Percentiles rank a stretch among this genome's conserved stretches.
These are phyloP conservation scores for Eremochloa ophiuroides DNA, from an alignment of 176 grass and related monocot species.

Conservation along the genomic window DNA sequence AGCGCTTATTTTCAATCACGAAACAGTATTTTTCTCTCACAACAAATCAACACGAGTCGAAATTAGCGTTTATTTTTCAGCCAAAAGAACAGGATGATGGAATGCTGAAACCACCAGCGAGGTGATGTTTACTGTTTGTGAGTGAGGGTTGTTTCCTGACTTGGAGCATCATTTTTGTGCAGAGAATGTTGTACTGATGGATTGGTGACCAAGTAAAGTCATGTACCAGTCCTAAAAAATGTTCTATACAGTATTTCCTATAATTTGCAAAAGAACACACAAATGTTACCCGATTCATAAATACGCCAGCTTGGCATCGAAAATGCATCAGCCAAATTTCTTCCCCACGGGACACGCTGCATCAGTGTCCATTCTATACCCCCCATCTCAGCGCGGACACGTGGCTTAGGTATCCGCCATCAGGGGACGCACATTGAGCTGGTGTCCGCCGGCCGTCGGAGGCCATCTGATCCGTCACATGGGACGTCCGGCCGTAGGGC, in stretches of 20 bases:
- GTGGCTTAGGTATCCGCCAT: neutral
- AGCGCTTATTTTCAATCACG: too few species aligned
- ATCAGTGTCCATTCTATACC: too few species aligned
- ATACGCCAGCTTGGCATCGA: neutral
- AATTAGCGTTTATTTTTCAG: too few species aligned
- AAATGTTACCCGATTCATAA: neutral
- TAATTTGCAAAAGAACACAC: neutral
- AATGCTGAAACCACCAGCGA: too few species aligned
- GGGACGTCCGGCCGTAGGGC: neutral
- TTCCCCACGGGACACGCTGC: too few species aligned
- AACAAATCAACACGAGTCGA: too few species aligned
- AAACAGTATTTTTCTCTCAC: too few species aligned
- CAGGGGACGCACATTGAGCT: neutral
- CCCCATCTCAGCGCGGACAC: too few species aligned
- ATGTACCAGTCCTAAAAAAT: too few species aligned
- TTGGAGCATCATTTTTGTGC: neutral
- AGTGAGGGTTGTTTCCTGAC: neutral
- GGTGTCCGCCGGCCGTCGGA: neutral
- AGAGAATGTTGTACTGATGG: neutral
- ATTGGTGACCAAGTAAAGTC: neutral
- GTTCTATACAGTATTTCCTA: neutral
- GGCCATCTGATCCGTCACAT: neutral
- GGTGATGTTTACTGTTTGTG: neutral
- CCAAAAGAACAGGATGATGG: too few species aligned
- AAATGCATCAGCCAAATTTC: neutral